These are phyloP conservation scores for Striga asiatica DNA, from an alignment of 257 asterid genomes.

Conservation along the genomic window DNA sequence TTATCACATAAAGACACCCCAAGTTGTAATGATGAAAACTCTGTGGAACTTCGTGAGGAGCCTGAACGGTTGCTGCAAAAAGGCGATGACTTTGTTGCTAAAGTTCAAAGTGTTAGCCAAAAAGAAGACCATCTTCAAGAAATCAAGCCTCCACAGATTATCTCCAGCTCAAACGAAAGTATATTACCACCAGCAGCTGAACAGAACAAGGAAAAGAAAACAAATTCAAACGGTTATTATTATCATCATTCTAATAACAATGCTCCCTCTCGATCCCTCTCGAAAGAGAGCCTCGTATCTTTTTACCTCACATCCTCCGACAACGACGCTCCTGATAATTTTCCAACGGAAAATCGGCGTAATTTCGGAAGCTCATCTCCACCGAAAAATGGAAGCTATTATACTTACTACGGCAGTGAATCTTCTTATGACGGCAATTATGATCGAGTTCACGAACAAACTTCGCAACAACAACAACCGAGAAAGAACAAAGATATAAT, in stretches of 20 bases:
- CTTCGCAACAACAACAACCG: conserved; percentile 16
- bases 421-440: conserved; percentile 58
- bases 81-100: conserved; percentile 8
- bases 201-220: no score
- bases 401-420: conserved; percentile 51
- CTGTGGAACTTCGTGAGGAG: conserved; percentile 19
- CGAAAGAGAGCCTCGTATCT: conserved; percentile 22
- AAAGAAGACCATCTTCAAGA: no score
- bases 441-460: conserved; percentile 23
- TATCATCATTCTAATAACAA: no score
- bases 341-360: conserved; percentile 15
- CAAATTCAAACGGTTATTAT: no score
- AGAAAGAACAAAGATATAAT: no score
- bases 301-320: conserved; percentile 27
- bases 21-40: conserved; percentile 9
- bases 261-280: no score
- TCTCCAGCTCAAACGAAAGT: no score
- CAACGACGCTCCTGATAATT: conserved; percentile 21
- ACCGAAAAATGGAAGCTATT: conserved; percentile 34
- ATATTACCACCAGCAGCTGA: no score
- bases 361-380: conserved; percentile 30
- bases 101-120: no score
- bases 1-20: conserved; percentile 14
- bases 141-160: no score
- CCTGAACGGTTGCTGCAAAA: no score